Base-by-base conservation (phyloP, 2,329 filamentous ascomycete species). In the Kalmusia sp. region DNA sequence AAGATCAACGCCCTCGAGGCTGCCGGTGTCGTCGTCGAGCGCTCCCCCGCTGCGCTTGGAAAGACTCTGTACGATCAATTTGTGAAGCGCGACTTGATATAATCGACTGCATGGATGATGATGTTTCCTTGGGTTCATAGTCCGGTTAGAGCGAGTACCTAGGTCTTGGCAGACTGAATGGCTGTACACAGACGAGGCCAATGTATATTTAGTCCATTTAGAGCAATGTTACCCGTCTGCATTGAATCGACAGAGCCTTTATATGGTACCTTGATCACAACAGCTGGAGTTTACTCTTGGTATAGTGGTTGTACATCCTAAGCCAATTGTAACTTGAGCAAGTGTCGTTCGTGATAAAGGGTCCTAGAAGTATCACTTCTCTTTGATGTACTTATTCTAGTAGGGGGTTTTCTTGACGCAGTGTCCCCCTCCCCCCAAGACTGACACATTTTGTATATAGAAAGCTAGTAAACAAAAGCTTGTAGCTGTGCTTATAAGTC, bases 1-100 rank as follows among this genome's bases (percentile, higher is more conserved):
- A 99, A 99, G 89, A 99, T 99, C 80, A 84, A 88, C 70, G 95
- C 95, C 58, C 88, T 99, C 56, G 90, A 98, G 83, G 84, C 85
- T 62, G 95, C 95, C 59, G 95, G 95, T 76, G 95, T 98, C 70
- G 86, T 97, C 70, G 95, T 99, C 64, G 93, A 98, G 87, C 89
- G 92, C 78, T 69, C 67, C 43, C 68, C 95, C 62, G 95, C 95
- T 64, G 80, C 87, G 67, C 86, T 99, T 69, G 95, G 95, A 76
- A 97, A 96, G 86, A 89, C 92, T 56, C 84, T 99, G 71, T 91
- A 96, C 75, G 89, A 91, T 61, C 91, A 98, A 83, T 99, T 99
- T 76, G 92, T 98, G 76, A 92, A 92, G 84, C 87, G 91, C 63
- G 95, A 99, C 80, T 82, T 99, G 76, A 86, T 99, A 82, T 99